Percentiles rank a stretch among this genome's conserved stretches.
phyloP scores from a whole-genome alignment of 2,329 filamentous ascomycete genomes.

The Talaromyces sp. region DNA sequence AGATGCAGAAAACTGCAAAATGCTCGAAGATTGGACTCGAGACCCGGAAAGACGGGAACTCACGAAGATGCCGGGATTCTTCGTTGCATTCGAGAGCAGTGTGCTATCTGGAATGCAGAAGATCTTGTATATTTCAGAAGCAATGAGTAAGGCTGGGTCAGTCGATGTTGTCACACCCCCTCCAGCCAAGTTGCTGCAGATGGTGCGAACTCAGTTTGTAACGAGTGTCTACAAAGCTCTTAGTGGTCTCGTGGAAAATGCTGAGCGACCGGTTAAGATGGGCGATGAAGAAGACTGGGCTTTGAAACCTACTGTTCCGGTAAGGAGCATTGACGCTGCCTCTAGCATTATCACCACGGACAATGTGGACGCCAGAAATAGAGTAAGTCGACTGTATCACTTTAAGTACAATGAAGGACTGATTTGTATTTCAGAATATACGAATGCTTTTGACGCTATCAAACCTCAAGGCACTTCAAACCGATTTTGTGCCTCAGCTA shows the following conservation, averaged over 20 bases:
- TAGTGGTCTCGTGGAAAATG: slow-evolving; percentile 95
- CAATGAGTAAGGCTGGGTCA: slow-evolving; percentile 68
- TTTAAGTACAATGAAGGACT: slow-evolving; percentile 20
- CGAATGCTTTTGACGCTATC: slow-evolving; percentile 91
- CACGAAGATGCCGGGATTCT: slow-evolving; percentile 84
- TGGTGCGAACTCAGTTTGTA: slow-evolving; percentile 88
- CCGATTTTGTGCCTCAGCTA: slow-evolving; percentile 79
- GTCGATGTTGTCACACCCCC: slow-evolving; percentile 80
- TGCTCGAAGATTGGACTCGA: slow-evolving; percentile 89
- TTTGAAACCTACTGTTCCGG: slow-evolving; percentile 34
- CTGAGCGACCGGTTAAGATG: slow-evolving; percentile 68
- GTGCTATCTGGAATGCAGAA: slow-evolving; percentile 87
- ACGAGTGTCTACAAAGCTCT: slow-evolving; percentile 90
- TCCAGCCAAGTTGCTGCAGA: slow-evolving; percentile 79
- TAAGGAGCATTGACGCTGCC: slow-evolving; percentile 31
- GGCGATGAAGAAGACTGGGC: slow-evolving; percentile 55
- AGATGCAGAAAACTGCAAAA: slow-evolving; percentile 88
- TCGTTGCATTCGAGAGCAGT: slow-evolving; percentile 78
- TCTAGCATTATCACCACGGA: slow-evolving; percentile 46
- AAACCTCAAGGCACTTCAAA: slow-evolving; percentile 80
- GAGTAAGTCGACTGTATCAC: slow-evolving; percentile 40
- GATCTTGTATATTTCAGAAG: slow-evolving; percentile 88
- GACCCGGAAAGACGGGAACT: slow-evolving; percentile 77
- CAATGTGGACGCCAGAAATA: slow-evolving; percentile 52
- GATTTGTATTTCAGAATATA: slow-evolving; percentile 60